These are phyloP conservation scores for Inga oerstediana DNA, from an alignment of 306 rosid species.

Conservation along the genomic window DNA sequence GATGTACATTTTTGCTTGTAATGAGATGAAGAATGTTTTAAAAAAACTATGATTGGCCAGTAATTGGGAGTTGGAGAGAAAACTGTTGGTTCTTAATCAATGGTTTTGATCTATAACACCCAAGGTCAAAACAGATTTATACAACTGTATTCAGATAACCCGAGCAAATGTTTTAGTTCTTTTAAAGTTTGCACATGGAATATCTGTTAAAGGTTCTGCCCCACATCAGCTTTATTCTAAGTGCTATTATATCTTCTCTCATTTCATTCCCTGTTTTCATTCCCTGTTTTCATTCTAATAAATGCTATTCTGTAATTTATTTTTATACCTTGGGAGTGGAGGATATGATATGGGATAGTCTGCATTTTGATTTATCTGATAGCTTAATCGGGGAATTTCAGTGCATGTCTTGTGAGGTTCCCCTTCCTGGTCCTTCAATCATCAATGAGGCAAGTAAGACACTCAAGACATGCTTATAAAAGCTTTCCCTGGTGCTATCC, in stretches of 20 bases:
- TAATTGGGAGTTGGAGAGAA: neutral
- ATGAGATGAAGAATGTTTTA: conserved; percentile 11
- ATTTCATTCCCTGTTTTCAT: conserved; percentile 15
- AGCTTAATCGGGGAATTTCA: neutral
- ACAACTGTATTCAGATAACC: conserved; percentile 12
- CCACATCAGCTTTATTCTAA: neutral
- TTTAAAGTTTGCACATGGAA: conserved; percentile 15
- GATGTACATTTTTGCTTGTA: conserved; percentile 4
- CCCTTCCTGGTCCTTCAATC: neutral
- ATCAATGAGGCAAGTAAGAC: neutral
- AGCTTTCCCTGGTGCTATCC: neutral
- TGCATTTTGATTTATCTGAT: neutral
- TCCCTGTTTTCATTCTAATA: conserved; percentile 13
- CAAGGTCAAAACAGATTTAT: conserved; percentile 1
- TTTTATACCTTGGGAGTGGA: neutral
- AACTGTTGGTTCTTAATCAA: conserved; percentile 15
- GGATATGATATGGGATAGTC: neutral
- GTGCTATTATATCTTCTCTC: conserved; percentile 5
- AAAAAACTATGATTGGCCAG: conserved; percentile 3
- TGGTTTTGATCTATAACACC: conserved; percentile 24
- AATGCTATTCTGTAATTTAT: conserved; percentile 5
- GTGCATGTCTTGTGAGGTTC: neutral
- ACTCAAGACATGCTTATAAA: neutral
- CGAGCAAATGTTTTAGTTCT: neutral
- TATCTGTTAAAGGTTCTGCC: conserved; percentile 12